Evolutionary conservation across 129 eudicot species (phyloP), one percentile per base, ranked within the genome.

Genomic region (Centrapalus pauciflorus): DNA sequence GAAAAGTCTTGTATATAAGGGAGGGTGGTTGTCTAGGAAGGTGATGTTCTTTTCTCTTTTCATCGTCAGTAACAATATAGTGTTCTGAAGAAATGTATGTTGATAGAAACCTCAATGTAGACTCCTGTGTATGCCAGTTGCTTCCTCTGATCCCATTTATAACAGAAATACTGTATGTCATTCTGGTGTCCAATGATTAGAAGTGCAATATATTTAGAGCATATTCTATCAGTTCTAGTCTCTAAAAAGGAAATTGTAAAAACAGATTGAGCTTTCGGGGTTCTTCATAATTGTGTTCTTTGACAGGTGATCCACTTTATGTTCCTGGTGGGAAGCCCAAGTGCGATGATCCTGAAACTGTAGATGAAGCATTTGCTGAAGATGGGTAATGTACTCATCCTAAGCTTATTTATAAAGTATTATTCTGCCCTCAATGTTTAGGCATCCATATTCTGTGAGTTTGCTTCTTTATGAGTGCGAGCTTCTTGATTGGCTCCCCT

Each of bases 271-370:
- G 46, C 46, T 38, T 38, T n/a, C n/a, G n/a, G n/a, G n/a, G n/a
- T n/a, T n/a, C n/a, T n/a, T n/a, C n/a, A n/a, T 16, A 46, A 46
- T 14, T 14, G 7, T 48, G 54, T 24, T 57, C n/a, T 62, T 67
- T 82, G 24, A 66, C 82, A 90, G 97, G 94, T 65, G 97, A 90
- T 81, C 93, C 97, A 43, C 88, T 90, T 55, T 90, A 90, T 78
- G 63, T 76, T 55, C 55, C 67, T 67, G 93, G 96, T 61, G 97
- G 98, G 69, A 89, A 72, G 69, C 96, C 96, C 58, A 76, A 81
- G 75, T 77, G 79, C 54, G 61, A 55, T 55, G 66, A 62, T 81
- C 68, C 75, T 69, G 90, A 81, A 41, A 13, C 46, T 54, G 37
- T 46, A n/a, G 96, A 82, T 71, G 89, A 79, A 73, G 75, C 80